Conservation (phyloP, 2,329 filamentous ascomycete species). For the Neophaeococcomyces mojaviensis region DNA sequence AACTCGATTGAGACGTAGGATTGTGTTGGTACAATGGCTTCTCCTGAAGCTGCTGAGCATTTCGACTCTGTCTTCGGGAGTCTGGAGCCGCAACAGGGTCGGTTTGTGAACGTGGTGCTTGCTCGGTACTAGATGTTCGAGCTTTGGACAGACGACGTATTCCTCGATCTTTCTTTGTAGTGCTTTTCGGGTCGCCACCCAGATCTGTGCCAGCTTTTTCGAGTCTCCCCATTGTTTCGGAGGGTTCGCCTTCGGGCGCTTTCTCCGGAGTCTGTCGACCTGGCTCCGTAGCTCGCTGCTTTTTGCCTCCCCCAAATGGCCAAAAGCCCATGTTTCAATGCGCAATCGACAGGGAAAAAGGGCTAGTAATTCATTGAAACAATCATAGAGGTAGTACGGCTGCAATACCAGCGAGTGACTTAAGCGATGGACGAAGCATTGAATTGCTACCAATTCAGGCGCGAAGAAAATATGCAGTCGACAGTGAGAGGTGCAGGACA, state of each 20-base stretch:
- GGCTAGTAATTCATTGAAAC: background rate
- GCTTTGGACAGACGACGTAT: slow-evolving; percentile 4
- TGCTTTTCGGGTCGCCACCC: background rate
- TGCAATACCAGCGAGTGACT: background rate
- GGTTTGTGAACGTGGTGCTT: slow-evolving; percentile 1
- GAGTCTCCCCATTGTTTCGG: background rate
- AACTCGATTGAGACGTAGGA: slow-evolving; percentile 30
- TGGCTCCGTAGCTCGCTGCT: slow-evolving; percentile 4
- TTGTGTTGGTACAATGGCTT: slow-evolving; percentile 22
- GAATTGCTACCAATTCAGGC: slow-evolving; percentile 6
- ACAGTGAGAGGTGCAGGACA: slow-evolving; percentile 2
- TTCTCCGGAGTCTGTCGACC: background rate
- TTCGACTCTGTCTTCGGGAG: slow-evolving; percentile 1
- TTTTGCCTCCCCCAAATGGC: slow-evolving; percentile 23
- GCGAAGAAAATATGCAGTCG: slow-evolving; percentile 4
- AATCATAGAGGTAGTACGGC: background rate
- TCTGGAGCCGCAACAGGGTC: background rate
- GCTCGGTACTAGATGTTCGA: background rate
- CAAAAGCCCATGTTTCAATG: slow-evolving; percentile 22
- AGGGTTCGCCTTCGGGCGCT: background rate
- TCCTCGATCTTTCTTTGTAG: background rate
- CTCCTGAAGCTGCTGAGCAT: background rate
- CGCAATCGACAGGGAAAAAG: slow-evolving; percentile 1
- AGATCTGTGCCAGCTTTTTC: slow-evolving; percentile 1
- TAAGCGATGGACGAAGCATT: slow-evolving; percentile 5